Evolutionary conservation across 148 eudicot species (phyloP).

Genomic region (Bassia scoparia): DNA sequence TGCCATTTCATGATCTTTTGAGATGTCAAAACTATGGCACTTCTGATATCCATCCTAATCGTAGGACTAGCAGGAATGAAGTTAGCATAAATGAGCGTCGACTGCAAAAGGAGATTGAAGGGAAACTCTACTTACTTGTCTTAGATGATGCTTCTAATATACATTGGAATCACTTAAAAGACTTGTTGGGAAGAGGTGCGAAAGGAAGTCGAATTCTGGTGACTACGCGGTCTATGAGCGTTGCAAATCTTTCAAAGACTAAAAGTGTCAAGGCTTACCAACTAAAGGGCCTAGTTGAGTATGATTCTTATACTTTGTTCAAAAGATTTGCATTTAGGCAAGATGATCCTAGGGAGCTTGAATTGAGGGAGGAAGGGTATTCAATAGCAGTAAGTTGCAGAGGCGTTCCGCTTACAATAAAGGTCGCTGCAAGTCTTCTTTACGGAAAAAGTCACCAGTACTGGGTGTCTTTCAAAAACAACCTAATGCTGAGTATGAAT

Average conservation of each 20-base stretch:
- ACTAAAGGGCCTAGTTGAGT: background rate
- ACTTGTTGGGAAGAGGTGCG: constrained; percentile 20
- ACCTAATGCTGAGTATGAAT: background rate
- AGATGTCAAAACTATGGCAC: constrained; percentile 18
- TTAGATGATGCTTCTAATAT: constrained; percentile 24
- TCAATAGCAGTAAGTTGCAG: constrained; percentile 14
- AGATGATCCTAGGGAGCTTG: background rate
- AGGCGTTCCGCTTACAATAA: constrained; percentile 26
- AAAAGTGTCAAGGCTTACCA: background rate
- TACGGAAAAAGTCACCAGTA: background rate
- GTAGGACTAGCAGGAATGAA: background rate
- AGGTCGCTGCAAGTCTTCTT: constrained; percentile 25
- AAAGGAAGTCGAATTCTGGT: constrained; percentile 25
- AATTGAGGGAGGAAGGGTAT: background rate
- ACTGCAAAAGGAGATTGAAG: constrained; percentile 26
- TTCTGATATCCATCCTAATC: background rate
- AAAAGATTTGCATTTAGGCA: background rate
- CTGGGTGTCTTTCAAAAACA: constrained; percentile 9
- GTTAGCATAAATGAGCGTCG: constrained; percentile 7
- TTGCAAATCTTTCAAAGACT: constrained; percentile 3
- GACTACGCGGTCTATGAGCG: constrained; percentile 4
- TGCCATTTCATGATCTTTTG: constrained; percentile 12
- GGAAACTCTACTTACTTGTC: constrained; percentile 28
- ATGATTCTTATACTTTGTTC: constrained; percentile 16
- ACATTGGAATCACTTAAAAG: constrained; percentile 16